A percentile compares a stretch with the other conserved stretches of the same genome.
Evolutionary conservation across 163 green algal species (phyloP).

Genomic region (Smithsoniella earleae): DNA sequence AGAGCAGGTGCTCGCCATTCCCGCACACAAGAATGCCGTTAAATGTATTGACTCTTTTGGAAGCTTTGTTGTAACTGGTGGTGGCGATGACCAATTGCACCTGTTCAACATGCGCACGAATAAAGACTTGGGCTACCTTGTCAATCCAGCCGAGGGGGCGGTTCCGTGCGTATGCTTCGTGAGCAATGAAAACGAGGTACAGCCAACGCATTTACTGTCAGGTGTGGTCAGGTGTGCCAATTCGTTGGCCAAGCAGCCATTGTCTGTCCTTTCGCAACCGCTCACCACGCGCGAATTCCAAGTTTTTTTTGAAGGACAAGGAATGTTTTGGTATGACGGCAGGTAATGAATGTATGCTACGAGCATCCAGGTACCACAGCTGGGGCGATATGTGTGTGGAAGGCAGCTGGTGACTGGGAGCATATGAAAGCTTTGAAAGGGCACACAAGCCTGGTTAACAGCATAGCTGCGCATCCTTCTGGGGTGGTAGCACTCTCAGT

Average conservation of each 20-base stretch:
- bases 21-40: slow-evolving; percentile 52
- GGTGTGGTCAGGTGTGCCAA: slow-evolving; percentile 49
- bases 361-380: slow-evolving; percentile 43
- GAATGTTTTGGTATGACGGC: too few relatives aligned
- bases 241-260: too few relatives aligned
- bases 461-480: slow-evolving; percentile 56
- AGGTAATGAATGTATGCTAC: too few relatives aligned
- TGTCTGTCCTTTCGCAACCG: too few relatives aligned
- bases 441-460: slow-evolving; percentile 46
- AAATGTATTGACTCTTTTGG: slow-evolving; percentile 61
- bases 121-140: slow-evolving; percentile 62
- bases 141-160: slow-evolving; percentile 67
- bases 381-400: slow-evolving; percentile 65
- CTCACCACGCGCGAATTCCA: too few relatives aligned
- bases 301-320: too few relatives aligned
- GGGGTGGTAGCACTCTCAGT: slow-evolving; percentile 60
- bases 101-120: slow-evolving; percentile 60
- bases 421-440: slow-evolving; percentile 67
- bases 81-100: slow-evolving; percentile 73
- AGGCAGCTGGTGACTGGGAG: slow-evolving; percentile 57
- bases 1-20: neutral
- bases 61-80: slow-evolving; percentile 58
- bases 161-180: slow-evolving; percentile 65
- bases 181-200: slow-evolving; percentile 36
- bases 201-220: slow-evolving; percentile 69